A percentile compares a stretch with the other conserved stretches of the same genome.
These are phyloP conservation scores for Aspergillus sp. DNA, from an alignment of 2,329 filamentous ascomycete species.

Conservation along the genomic window DNA sequence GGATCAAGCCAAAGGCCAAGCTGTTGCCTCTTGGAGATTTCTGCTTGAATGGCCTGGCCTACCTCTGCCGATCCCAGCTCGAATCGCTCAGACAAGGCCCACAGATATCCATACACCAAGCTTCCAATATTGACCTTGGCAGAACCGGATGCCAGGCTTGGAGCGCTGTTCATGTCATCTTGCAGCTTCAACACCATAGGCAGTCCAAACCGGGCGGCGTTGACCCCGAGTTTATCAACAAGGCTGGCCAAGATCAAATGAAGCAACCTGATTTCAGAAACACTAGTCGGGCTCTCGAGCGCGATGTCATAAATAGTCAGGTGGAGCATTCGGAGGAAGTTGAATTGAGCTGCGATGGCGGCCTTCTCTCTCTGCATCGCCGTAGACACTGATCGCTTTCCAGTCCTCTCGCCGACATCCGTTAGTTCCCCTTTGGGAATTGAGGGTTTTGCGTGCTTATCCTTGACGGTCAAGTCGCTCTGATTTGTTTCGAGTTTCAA, in stretches of 20 bases:
- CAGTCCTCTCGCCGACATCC: slow-evolving; percentile 42
- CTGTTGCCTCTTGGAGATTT: slow-evolving; percentile 72
- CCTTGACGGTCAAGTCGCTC: slow-evolving; percentile 65
- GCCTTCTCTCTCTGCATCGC: slow-evolving; percentile 63
- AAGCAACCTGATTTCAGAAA: slow-evolving; percentile 73
- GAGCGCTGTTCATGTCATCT: slow-evolving; percentile 65
- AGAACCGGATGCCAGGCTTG: slow-evolving; percentile 48
- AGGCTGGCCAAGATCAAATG: slow-evolving; percentile 76
- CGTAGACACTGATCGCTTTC: slow-evolving; percentile 68
- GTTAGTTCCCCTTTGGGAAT: slow-evolving; percentile 49
- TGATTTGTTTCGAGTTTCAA: slow-evolving; percentile 75
- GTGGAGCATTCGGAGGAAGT: slow-evolving; percentile 80
- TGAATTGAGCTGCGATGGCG: slow-evolving; percentile 58
- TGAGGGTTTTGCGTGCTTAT: slow-evolving; percentile 53
- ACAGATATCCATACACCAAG: slow-evolving; percentile 86
- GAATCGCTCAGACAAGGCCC: slow-evolving; percentile 75
- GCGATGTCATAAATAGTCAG: slow-evolving; percentile 88
- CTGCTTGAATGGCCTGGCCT: slow-evolving; percentile 71
- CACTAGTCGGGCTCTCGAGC: slow-evolving; percentile 69
- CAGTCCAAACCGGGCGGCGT: slow-evolving; percentile 74
- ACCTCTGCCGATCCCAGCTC: slow-evolving; percentile 70
- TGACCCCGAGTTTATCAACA: slow-evolving; percentile 77
- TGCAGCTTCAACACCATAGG: slow-evolving; percentile 90
- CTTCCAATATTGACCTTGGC: slow-evolving; percentile 79
- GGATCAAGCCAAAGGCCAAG: slow-evolving; percentile 78